These are phyloP conservation scores for Cardamine resedifolia DNA, from an alignment of 345 rosid genomes.

Conservation along the genomic window DNA sequence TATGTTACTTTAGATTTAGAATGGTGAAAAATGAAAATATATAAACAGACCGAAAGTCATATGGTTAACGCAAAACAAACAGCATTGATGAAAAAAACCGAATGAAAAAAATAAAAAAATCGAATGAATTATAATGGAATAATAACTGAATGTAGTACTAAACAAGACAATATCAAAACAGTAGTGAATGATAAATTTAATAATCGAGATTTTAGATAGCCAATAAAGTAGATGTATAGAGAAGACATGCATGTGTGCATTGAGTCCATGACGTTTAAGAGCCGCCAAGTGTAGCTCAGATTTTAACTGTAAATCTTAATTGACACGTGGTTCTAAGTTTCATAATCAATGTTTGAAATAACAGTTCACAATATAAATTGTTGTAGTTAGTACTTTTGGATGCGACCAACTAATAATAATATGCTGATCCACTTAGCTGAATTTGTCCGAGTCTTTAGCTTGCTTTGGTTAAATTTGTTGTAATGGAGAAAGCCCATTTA, in stretches of 20 bases:
- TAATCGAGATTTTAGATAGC: slow-evolving; percentile 7
- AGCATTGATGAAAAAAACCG: too few species aligned
- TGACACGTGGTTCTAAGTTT: background rate
- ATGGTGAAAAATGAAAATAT: background rate
- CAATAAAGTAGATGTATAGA: slow-evolving; percentile 22
- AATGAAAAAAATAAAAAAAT: too few species aligned
- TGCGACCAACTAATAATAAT: background rate
- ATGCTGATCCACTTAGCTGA: background rate
- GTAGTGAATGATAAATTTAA: background rate
- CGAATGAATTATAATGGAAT: background rate
- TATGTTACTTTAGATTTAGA: background rate
- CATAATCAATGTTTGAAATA: background rate
- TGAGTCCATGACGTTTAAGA: slow-evolving; percentile 15
- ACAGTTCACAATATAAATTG: background rate
- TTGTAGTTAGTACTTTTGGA: background rate
- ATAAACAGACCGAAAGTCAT: background rate
- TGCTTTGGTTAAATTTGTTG: background rate
- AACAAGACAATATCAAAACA: background rate
- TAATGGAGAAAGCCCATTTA: background rate
- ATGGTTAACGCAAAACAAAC: background rate
- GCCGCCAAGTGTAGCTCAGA: slow-evolving; percentile 16
- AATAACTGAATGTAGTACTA: background rate
- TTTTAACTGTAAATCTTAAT: background rate
- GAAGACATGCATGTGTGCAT: slow-evolving; percentile 17
- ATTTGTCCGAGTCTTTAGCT: background rate